Evolutionary conservation across 1,139 yeast genomes (phyloP), one percentile per base, ranked within the genome.

Genomic region (Lodderomyces parapsilosis): DNA sequence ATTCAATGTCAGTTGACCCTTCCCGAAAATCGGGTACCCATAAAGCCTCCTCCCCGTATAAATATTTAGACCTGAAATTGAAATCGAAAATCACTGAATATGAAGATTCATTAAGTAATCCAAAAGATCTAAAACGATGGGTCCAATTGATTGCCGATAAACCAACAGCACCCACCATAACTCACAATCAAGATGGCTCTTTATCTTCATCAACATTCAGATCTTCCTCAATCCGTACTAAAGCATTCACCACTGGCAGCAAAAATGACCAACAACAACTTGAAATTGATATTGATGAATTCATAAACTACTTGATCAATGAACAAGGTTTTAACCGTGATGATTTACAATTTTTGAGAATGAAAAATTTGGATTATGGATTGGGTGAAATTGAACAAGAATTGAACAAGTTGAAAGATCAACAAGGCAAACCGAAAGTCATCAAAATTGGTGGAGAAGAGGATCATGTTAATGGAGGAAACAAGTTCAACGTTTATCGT

Each of bases 381-480:
- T 51, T 60, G 14, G 68, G 64, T 5, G 69, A 69, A 45, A 71
- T 71, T 38, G 76, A 71, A 43, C 45, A 50, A 32, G 73, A 68
- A 49, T 59, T 71, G 43, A 54, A 63, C 35, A 65, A 58, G 43
- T 60, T 71, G 44, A 55, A 56, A 32, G 58, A 59, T 19, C 15
- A 43, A 48, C 24, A 39, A 38, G 10, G 48, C 44, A 22, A 48
- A 48, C 25, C 30, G 50, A 39, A 50, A 41, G 53, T 47, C 4
- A 68, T 69, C 31, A 58, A 58, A 23, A 68, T 69, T 36, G 73
- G 71, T 9, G 74, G 74, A 3, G 74, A 68, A 45, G 51, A 20
- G 11, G 37, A 17, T n/a, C 13, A 31, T 19, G 20, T 9, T 14
- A 17, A 11, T 23, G 39, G 34, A 30, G 39, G 31, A 20, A 42